These are phyloP conservation scores for Suillus bovinus DNA, from an alignment of 768 basidiomycete genomes.

Conservation along the genomic window DNA sequence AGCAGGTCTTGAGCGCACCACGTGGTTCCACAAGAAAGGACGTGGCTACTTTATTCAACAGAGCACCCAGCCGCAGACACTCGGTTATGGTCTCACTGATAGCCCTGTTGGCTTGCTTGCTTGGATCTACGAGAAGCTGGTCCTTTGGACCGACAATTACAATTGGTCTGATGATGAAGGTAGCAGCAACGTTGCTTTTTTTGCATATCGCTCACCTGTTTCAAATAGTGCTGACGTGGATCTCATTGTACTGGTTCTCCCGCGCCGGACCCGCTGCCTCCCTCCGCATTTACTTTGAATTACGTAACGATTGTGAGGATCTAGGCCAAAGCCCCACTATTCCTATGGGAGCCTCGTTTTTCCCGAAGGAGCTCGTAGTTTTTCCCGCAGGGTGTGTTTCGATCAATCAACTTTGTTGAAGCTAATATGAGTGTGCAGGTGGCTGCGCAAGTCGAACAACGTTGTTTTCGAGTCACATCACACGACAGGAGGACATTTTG, in stretches of 20 bases:
- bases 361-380: constrained; percentile 47
- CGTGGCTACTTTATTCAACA: constrained; percentile 35
- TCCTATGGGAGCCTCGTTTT: constrained; percentile 51
- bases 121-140: constrained; percentile 56
- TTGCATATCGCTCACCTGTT: not conserved
- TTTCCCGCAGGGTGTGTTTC: constrained; percentile 41
- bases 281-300: constrained; percentile 59
- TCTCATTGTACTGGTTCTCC: constrained; percentile 61
- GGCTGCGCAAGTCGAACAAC: constrained; percentile 38
- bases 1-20: constrained; percentile 20
- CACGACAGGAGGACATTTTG: constrained; percentile 57
- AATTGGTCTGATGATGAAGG: constrained; percentile 61
- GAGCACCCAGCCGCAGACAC: constrained; percentile 48
- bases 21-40: constrained; percentile 23
- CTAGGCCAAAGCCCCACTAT: constrained; percentile 19
- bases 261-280: constrained; percentile 59
- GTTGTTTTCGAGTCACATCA: constrained; percentile 52
- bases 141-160: constrained; percentile 51
- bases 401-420: not conserved
- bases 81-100: constrained; percentile 56
- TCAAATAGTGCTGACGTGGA: constrained; percentile 55
- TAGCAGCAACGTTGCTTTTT: constrained; percentile 14
- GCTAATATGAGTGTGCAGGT: constrained; percentile 35
- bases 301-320: not conserved
- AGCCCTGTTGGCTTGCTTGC: constrained; percentile 55